Evolutionary conservation across 129 eudicot genomes (phyloP).

Genomic region (Pittosporum tobira): DNA sequence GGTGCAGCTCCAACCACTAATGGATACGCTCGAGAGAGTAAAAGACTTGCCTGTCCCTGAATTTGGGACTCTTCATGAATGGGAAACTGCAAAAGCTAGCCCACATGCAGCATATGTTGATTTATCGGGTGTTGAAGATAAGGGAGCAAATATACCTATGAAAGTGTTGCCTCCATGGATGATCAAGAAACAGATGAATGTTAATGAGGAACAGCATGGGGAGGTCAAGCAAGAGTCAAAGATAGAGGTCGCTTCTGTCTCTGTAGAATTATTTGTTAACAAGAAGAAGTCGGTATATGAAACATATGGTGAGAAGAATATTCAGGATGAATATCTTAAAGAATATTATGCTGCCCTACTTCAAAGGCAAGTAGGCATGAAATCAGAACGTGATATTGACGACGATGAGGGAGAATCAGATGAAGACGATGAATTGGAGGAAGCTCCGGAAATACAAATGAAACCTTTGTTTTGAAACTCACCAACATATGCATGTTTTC

Average conservation of each 20-base stretch:
- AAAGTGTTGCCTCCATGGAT: conserved; percentile 95
- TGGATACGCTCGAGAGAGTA: conserved; percentile 68
- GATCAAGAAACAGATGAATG: conserved; percentile 81
- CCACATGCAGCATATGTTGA: conserved; percentile 56
- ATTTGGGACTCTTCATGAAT: conserved; percentile 82
- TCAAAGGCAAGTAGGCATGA: conserved; percentile 61
- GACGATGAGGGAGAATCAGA: background rate
- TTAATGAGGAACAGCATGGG: conserved; percentile 79
- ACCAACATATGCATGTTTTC: no score
- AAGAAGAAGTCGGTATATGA: conserved; percentile 50
- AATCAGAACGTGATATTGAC: conserved; percentile 59
- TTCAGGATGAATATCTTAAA: conserved; percentile 69
- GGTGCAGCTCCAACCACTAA: conserved; percentile 79
- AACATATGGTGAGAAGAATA: conserved; percentile 45
- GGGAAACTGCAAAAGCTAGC: conserved; percentile 77
- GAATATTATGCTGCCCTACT: conserved; percentile 86
- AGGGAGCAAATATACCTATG: conserved; percentile 39
- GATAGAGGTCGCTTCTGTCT: conserved; percentile 37
- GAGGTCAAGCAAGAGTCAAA: conserved; percentile 50
- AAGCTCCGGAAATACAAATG: no score
- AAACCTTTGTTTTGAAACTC: no score
- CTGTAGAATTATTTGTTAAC: conserved; percentile 49
- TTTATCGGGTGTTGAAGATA: conserved; percentile 52
- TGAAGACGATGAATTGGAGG: no score
- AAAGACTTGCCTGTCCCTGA: conserved; percentile 89